These are phyloP conservation scores for Gnomoniopsis smithogilvyi DNA, from an alignment of 2,329 filamentous ascomycete species.

Conservation along the genomic window DNA sequence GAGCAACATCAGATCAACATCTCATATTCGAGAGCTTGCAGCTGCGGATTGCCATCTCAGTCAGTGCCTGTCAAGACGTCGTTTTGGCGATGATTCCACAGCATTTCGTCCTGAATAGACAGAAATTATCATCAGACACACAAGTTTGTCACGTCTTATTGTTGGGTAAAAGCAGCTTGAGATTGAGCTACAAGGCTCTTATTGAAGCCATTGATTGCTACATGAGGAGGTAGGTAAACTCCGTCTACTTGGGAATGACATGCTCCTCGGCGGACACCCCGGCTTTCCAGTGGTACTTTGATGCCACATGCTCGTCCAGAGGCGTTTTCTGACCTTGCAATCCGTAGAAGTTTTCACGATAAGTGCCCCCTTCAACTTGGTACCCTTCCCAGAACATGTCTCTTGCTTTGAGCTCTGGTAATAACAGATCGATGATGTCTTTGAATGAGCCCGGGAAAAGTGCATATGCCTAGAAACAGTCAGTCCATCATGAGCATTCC, in stretches of 20 bases:
- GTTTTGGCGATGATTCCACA: too few relatives aligned
- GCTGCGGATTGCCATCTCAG: too few relatives aligned
- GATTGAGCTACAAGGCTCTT: too few relatives aligned
- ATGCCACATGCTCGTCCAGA: slow-evolving; percentile 35
- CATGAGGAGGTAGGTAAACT: too few relatives aligned
- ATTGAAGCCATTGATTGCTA: too few relatives aligned
- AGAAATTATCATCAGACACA: too few relatives aligned
- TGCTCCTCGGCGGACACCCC: slow-evolving; percentile 26
- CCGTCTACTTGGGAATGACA: slow-evolving; percentile 23
- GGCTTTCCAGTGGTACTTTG: slow-evolving; percentile 37
- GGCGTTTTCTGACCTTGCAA: slow-evolving; percentile 31
- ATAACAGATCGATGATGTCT: slow-evolving; percentile 60
- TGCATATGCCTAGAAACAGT: slow-evolving; percentile 35
- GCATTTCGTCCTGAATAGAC: too few relatives aligned
- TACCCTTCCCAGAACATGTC: slow-evolving; percentile 55
- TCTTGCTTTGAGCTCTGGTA: slow-evolving; percentile 58
- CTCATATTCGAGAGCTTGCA: too few relatives aligned
- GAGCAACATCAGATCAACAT: too few relatives aligned
- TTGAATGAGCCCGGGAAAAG: slow-evolving; percentile 58
- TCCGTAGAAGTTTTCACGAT: slow-evolving; percentile 40
- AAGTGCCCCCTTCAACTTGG: slow-evolving; percentile 38
- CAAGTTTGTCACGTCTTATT: too few relatives aligned
- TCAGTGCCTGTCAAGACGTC: too few relatives aligned
- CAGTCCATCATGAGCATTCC: neutral
- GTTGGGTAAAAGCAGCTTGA: too few relatives aligned